phyloP scores from a whole-genome alignment of 2,329 filamentous ascomycete genomes.

The Colletotrichum siamense region DNA sequence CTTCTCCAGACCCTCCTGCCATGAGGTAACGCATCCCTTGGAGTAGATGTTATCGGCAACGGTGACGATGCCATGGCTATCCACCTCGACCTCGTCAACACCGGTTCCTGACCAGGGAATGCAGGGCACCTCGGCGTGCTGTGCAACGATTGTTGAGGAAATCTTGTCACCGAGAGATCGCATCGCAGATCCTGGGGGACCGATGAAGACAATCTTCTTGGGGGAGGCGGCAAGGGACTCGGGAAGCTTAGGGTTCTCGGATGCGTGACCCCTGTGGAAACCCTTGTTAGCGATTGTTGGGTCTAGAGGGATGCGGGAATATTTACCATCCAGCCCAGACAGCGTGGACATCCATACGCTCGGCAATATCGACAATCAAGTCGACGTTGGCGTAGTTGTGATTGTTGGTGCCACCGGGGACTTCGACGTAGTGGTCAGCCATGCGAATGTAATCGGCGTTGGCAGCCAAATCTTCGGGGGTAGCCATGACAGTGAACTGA shows the following conservation, averaged over 20 bases:
- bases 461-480: slow-evolving; percentile 93
- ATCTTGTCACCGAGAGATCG: slow-evolving; percentile 99
- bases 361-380: slow-evolving; percentile 97
- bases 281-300: slow-evolving; percentile 3
- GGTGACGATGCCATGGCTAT: slow-evolving; percentile 86
- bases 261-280: slow-evolving; percentile 83
- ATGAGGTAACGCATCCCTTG: slow-evolving; percentile 88
- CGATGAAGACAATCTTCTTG: slow-evolving; percentile 99
- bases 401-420: slow-evolving; percentile 98
- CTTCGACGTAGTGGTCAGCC: slow-evolving; percentile 99
- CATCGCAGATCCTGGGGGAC: slow-evolving; percentile 97
- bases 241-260: slow-evolving; percentile 96
- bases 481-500: slow-evolving; percentile 99
- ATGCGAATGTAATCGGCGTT: slow-evolving; percentile 99
- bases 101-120: slow-evolving; percentile 99
- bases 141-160: slow-evolving; percentile 97
- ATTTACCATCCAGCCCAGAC: slow-evolving; percentile 98
- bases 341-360: slow-evolving; percentile 97
- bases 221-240: slow-evolving; percentile 95
- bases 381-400: slow-evolving; percentile 99
- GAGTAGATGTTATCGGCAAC: slow-evolving; percentile 85
- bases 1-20: slow-evolving; percentile 86
- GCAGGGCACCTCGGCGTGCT: slow-evolving; percentile 94
- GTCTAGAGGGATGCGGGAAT: not conserved
- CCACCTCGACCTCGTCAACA: slow-evolving; percentile 80